Evolutionary conservation across 2,329 filamentous ascomycete genomes (phyloP), one percentile per base, ranked within the genome.

Genomic region (Teratosphaeria zuluensis): DNA sequence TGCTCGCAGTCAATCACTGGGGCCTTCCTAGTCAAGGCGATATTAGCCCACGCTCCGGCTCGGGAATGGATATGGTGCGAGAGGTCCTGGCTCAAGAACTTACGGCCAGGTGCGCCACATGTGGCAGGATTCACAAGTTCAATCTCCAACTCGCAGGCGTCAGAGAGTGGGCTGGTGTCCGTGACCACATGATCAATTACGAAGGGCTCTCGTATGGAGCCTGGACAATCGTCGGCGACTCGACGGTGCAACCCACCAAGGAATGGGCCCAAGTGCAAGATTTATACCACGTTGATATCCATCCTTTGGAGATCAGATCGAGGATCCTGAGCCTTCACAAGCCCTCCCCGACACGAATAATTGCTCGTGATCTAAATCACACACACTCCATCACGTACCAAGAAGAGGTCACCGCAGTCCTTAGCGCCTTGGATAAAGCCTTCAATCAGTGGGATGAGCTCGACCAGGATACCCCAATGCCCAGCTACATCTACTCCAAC

Each of bases 401-500:
- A 9, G 62, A 62, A 9, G 65, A 66, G 48, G 57, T 65, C 54
- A 33, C 35, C 4, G 57, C 61, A 14, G 57, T 67, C 3, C 62
- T 61, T 21, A 32, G 35, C 5, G 56, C 56, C 14, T 57, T 67
- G 8, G 24, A 57, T 14, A 54, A 60, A 33, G 16, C 56, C 19
- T 64, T 61, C 56, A 61, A 59, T 19, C 42, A 21, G 42, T 48
- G 42, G 21, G 51, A 51, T 2, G 24, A 53, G 31, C 58, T 33
- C 14, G 42, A 48, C 42, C 16, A 30, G 14, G 33, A 21, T 7
- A 51, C 30, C 16, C 21, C 8, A 31, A 55, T 14, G 66, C 67
- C 55, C 58, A 65, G 6, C 38, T 70, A 7, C 54, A 32, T 56
- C 51, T 42, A 62, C n/a, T 56, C 58, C 48, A 70, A 71, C 55